Base-by-base conservation (phyloP, 495 filamentous ascomycete species). In the Aspergillus cavernicola region DNA sequence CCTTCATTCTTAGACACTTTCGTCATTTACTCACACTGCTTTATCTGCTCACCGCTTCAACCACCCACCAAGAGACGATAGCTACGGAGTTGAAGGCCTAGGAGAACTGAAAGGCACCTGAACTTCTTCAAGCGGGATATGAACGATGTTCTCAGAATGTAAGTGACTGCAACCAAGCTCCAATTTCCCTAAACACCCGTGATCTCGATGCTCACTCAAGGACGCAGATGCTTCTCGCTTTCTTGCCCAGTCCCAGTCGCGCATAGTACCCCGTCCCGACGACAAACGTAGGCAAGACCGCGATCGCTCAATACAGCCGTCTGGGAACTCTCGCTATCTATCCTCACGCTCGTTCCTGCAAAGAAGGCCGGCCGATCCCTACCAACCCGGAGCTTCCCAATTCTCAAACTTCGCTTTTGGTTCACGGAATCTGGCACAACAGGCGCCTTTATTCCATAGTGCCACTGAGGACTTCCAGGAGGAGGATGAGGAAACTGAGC, bases 111-210 rank as follows among this genome's bases (percentile, higher is more conserved):
- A 36, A 26, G 24, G 33, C 36, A n/a, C n/a, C n/a, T n/a, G 33
- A 29, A 10, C 16, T 33, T n/a, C 18, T 20, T 24, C 24, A 32
- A 54, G 26, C 37, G 24, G 43, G 40, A 52, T 11, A 97, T 46
- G 39, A 52, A 38, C 43, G 11, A 97, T 97, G 92, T 97, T 97
- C 73, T 97, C 92, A 29, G 92, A 96, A 86, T 97, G 92, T 96
- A 81, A 76, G 92, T 78, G 31, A 26, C 55, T 19, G 28, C 19
- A 8, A 12, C 19, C 24, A 28, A n/a, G n/a, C n/a, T n/a, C n/a
- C n/a, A n/a, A n/a, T n/a, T n/a, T 28, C 24, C 12, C 8, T 15
- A 6, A 12, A 41, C 19, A n/a, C 18, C 12, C 40, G 15, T 31
- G 24, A 19, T n/a, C 53, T 24, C 33, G 22, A 52, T 65, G 53